Percentiles rank a stretch among this genome's conserved stretches.
Evolutionary conservation across 2,329 filamentous ascomycete genomes (phyloP).

Genomic region (Hymenoscyphus repandus): DNA sequence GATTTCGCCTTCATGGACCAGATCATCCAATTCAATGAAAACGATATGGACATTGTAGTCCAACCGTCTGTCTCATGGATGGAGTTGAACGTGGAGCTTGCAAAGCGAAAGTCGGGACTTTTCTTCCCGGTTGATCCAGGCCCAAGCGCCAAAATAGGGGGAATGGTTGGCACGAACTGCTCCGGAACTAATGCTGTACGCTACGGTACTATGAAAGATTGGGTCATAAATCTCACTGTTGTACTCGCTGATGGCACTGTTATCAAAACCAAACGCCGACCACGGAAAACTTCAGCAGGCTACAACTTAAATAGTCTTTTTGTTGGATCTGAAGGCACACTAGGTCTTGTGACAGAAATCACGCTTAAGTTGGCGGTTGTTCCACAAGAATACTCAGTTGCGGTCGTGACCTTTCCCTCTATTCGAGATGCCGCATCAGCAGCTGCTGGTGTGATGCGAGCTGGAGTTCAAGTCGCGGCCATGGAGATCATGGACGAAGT

Average conservation of each 20-base stretch:
- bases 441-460: slow-evolving; percentile 70
- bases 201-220: slow-evolving; percentile 85
- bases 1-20: slow-evolving; percentile 87
- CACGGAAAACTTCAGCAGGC: slow-evolving; percentile 74
- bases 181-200: slow-evolving; percentile 75
- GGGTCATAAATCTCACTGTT: slow-evolving; percentile 78
- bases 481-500: slow-evolving; percentile 83
- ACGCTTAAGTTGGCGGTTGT: slow-evolving; percentile 75
- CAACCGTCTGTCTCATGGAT: slow-evolving; percentile 93
- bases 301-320: slow-evolving; percentile 80
- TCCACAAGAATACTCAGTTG: slow-evolving; percentile 71
- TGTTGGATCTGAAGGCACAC: slow-evolving; percentile 74
- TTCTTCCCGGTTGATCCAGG: slow-evolving; percentile 86
- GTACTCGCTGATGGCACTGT: slow-evolving; percentile 73
- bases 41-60: slow-evolving; percentile 89
- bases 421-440: slow-evolving; percentile 72
- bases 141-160: slow-evolving; percentile 68
- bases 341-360: slow-evolving; percentile 77
- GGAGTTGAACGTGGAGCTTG: slow-evolving; percentile 68
- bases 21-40: slow-evolving; percentile 72
- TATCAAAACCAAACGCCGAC: slow-evolving; percentile 73
- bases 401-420: slow-evolving; percentile 72
- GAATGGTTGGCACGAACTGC: slow-evolving; percentile 77
- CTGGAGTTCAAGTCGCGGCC: slow-evolving; percentile 34
- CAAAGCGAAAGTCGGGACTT: slow-evolving; percentile 66